Base-by-base conservation (phyloP, 306 rosid genomes). In the Rosa rugosa region DNA sequence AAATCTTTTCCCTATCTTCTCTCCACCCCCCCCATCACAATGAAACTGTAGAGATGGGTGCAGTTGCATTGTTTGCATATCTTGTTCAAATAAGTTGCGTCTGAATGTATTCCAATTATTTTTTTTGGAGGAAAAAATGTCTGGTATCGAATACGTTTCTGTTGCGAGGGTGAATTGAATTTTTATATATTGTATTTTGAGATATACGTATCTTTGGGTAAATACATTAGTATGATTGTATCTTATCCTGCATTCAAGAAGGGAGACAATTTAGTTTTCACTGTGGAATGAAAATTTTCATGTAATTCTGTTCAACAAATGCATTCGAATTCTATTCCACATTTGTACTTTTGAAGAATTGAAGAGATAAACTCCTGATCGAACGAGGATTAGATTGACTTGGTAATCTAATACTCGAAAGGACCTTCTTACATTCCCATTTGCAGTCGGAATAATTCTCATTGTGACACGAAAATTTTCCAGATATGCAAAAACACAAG, bases 21-120 rank as follows among this genome's bases (percentile, higher is more conserved):
- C 79, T 56, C 70, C 81, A 20, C n/a, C 80, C 3, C 80, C 3
- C 71, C 68, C 81, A 67, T 74, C 71, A 44, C 20, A 71, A 50
- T 68, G 73, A 23, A 23, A 66, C 71, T 74, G 86, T 78, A 67
- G 70, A 70, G 81, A 65, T 81, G 69, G 76, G 59, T 77, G 72
- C 78, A n/a, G 81, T 65, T 76, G 66, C 70, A 44, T 75, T 56
- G 40, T 81, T 84, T 75, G 76, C 85, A 79, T 80, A 68, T 76
- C 40, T 51, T 82, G 82, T 75, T 59, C 79, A 76, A 80, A 71
- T 82, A 84, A 87, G 34, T 36, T 38, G 22, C 83, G 25, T 44
- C 53, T 22, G 8, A 60, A 56, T 38, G 27, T 63, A 41, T 63
- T 62, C 27, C 72, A 50, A 25, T 75, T 23, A 8, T 78, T 44